Conservation (phyloP, 768 basidiomycete species). For the Kwoniella sp. region DNA sequence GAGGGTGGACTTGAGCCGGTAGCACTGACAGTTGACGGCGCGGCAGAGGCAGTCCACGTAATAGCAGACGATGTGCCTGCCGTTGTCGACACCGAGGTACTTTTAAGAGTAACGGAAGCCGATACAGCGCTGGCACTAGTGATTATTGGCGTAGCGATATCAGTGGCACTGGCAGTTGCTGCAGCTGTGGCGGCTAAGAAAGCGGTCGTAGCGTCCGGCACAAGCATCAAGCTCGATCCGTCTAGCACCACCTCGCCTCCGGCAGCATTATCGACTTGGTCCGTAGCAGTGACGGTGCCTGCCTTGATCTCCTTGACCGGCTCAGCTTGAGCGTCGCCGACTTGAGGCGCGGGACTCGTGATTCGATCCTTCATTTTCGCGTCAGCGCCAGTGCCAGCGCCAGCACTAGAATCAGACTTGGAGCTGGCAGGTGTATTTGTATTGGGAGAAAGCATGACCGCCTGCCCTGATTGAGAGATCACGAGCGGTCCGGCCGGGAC, state of each 20-base stretch:
- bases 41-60: background rate
- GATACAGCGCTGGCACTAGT: background rate
- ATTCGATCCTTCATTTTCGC: background rate
- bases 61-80: background rate
- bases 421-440: background rate
- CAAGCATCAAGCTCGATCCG: slow-evolving; percentile 4
- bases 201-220: background rate
- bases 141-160: background rate
- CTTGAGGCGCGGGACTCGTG: background rate
- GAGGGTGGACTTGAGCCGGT: background rate
- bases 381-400: background rate
- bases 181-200: background rate
- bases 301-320: background rate
- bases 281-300: too few species aligned
- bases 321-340: background rate
- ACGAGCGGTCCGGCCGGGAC: slow-evolving; percentile 27
- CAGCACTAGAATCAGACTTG: background rate
- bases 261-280: background rate
- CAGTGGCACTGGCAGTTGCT: background rate
- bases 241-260: slow-evolving; percentile 17
- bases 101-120: background rate
- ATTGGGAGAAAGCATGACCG: slow-evolving; percentile 27
- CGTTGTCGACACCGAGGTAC: background rate
- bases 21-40: background rate
- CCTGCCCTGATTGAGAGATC: slow-evolving; percentile 38